Conservation (phyloP, 257 asterid genomes). For the Jaltomata sinuosa region DNA sequence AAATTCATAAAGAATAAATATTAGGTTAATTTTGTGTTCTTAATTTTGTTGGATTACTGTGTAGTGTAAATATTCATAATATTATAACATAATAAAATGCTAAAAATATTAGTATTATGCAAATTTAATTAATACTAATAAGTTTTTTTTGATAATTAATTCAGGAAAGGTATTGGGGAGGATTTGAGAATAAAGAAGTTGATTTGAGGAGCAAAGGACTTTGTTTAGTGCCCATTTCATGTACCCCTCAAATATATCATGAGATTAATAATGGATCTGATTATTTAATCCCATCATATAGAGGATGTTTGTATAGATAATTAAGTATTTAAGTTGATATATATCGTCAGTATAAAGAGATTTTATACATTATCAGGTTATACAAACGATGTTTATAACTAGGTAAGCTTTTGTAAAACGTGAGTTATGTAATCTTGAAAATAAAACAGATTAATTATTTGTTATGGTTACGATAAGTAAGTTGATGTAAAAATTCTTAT, state of each 20-base stretch:
- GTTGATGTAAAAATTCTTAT: background rate
- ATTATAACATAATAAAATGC: background rate
- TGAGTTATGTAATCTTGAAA: background rate
- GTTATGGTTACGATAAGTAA: background rate
- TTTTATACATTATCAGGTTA: background rate
- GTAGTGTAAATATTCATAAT: background rate
- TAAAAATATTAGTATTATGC: background rate
- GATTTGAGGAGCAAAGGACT: slow-evolving; percentile 23
- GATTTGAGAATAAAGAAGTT: background rate
- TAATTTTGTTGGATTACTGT: too few relatives aligned
- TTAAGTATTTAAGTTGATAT: background rate
- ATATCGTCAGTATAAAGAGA: background rate
- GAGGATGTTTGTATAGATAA: slow-evolving; percentile 19
- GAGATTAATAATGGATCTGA: slow-evolving; percentile 11
- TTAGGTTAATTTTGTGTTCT: too few relatives aligned
- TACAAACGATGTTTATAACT: background rate
- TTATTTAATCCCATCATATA: slow-evolving; percentile 14
- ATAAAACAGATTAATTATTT: background rate
- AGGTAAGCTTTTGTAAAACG: background rate
- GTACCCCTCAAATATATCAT: slow-evolving; percentile 11
- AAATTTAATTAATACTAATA: background rate
- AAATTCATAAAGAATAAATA: too few relatives aligned
- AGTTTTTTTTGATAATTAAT: background rate
- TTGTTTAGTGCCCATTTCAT: slow-evolving; percentile 22
- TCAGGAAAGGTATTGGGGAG: slow-evolving; percentile 8